Conservation (phyloP, 139 green algal species). For the Coelastrella sp. region DNA sequence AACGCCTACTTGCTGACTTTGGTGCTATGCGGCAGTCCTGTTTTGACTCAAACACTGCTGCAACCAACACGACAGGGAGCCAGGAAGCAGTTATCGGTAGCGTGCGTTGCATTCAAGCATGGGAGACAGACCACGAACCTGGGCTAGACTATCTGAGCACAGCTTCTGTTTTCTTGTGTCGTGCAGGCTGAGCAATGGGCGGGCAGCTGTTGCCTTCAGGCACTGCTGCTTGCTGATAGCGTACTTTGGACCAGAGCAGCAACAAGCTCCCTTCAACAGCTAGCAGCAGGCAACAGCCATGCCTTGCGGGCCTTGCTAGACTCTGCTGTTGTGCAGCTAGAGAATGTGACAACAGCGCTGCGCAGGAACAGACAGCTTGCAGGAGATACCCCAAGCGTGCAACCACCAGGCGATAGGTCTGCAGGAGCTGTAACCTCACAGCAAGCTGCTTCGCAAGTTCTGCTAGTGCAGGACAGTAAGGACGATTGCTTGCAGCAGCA, state of each 20-base stretch:
- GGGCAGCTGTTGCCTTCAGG: conserved; percentile 14
- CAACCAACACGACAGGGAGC: too few relatives aligned
- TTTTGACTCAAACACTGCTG: too few relatives aligned
- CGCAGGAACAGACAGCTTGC: not conserved
- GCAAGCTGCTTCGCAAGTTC: not conserved
- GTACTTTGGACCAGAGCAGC: conserved; percentile 33
- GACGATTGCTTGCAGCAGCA: not conserved
- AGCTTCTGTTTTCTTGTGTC: not conserved
- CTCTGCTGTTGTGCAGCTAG: conserved; percentile 7
- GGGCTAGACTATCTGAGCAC: not conserved
- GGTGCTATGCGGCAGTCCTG: too few relatives aligned
- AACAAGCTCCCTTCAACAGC: conserved; percentile 2
- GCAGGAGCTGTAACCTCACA: not conserved
- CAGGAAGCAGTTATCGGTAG: too few relatives aligned
- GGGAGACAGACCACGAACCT: not conserved
- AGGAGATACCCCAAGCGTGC: not conserved
- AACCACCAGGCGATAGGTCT: not conserved
- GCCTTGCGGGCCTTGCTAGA: not conserved
- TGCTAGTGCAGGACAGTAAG: not conserved
- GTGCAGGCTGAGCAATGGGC: conserved; percentile 34
- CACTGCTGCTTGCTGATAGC: conserved; percentile 18
- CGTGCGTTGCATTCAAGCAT: too few relatives aligned
- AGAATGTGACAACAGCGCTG: conserved; percentile 16
- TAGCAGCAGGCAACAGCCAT: not conserved
- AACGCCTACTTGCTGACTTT: too few relatives aligned